These are phyloP conservation scores for Candida oleophila DNA, from an alignment of 805 yeast genomes.

Conservation along the genomic window DNA sequence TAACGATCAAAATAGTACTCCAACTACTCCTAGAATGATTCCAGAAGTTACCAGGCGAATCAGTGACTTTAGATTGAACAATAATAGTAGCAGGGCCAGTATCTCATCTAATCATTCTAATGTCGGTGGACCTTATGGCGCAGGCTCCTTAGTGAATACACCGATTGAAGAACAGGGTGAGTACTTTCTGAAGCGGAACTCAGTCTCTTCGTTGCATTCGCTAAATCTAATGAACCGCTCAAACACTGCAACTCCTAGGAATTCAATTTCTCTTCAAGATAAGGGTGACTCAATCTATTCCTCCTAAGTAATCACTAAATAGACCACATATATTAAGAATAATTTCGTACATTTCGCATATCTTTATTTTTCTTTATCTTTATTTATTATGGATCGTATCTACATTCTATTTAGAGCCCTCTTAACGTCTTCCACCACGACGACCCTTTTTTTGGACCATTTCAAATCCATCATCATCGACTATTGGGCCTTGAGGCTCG, in stretches of 20 bases:
- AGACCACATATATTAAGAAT: no score
- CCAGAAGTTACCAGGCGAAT: slow-evolving; percentile 51
- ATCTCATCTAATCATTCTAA: slow-evolving; percentile 19
- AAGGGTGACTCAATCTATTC: not conserved
- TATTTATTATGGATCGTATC: no score
- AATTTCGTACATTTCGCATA: no score
- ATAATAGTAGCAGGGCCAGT: slow-evolving; percentile 24
- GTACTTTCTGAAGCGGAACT: slow-evolving; percentile 20
- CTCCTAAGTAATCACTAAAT: no score
- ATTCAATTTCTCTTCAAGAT: slow-evolving; percentile 15
- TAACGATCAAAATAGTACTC: slow-evolving; percentile 29
- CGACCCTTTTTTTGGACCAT: slow-evolving; percentile 70
- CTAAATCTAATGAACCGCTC: slow-evolving; percentile 40
- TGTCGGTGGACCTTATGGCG: not conserved
- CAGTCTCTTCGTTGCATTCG: slow-evolving; percentile 39
- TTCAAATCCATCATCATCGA: slow-evolving; percentile 95
- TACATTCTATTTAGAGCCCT: not conserved
- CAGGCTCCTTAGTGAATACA: slow-evolving; percentile 15
- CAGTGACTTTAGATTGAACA: slow-evolving; percentile 39
- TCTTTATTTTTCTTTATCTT: no score
- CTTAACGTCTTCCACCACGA: slow-evolving; percentile 38
- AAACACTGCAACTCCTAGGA: slow-evolving; percentile 32
- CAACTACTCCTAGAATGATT: slow-evolving; percentile 13
- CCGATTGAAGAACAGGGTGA: slow-evolving; percentile 33
- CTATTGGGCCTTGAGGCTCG: slow-evolving; percentile 52